Percentiles rank a stretch among this genome's conserved stretches.
Conservation (phyloP, 192 early-diverging fungal species). For the Fimicolochytrium jonesii region DNA sequence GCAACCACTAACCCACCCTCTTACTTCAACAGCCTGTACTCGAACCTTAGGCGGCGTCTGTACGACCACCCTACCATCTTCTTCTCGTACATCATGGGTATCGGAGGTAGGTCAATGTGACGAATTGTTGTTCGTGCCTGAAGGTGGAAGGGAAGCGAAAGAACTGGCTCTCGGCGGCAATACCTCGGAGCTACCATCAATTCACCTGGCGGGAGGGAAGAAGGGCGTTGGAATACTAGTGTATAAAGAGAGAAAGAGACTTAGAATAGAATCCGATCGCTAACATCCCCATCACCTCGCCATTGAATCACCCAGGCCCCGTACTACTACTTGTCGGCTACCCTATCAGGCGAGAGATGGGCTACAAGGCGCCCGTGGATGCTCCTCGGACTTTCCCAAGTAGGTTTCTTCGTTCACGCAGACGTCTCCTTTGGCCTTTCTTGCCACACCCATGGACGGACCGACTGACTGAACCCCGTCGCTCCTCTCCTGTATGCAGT, state of each 20-base stretch:
- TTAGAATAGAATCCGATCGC: too few relatives aligned
- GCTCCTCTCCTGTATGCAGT: conserved; percentile 10
- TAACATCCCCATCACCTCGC: too few relatives aligned
- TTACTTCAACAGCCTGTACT: conserved; percentile 12
- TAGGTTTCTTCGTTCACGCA: conserved; percentile 5
- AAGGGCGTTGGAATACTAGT: not conserved
- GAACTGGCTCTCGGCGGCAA: too few relatives aligned
- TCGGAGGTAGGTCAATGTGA: conserved; percentile 5
- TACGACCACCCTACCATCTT: conserved; percentile 46
- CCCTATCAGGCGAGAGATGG: conserved; percentile 34
- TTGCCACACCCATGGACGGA: not conserved
- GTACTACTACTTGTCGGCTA: conserved; percentile 33
- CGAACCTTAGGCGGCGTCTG: conserved; percentile 10
- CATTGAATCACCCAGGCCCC: too few relatives aligned
- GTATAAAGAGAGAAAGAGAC: too few relatives aligned
- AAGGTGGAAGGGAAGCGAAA: too few relatives aligned
- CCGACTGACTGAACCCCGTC: too few relatives aligned
- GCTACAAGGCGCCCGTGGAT: conserved; percentile 35
- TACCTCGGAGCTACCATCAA: not conserved
- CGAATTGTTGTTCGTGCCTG: not conserved
- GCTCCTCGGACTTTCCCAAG: conserved; percentile 33
- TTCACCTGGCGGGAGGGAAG: not conserved
- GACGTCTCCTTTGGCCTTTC: not conserved
- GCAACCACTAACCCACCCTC: too few relatives aligned
- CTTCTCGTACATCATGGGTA: conserved; percentile 30